These are phyloP conservation scores for Hortiboletus campestris DNA, from an alignment of 768 basidiomycete genomes.

Conservation along the genomic window DNA sequence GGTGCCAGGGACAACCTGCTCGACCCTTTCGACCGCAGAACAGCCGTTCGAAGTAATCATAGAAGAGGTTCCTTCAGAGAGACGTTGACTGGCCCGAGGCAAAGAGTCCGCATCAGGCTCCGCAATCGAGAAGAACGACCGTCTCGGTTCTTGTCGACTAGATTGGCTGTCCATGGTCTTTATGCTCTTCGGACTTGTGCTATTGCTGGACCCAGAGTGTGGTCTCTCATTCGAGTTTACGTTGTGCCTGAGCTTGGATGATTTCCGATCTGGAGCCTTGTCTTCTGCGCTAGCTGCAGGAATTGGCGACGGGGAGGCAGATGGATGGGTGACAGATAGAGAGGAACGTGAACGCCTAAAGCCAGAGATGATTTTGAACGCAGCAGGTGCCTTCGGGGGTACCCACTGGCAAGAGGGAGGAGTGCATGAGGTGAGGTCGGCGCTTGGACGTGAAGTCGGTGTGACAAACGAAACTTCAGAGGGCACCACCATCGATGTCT, in stretches of 20 bases:
- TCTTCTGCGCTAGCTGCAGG: slow-evolving; percentile 25
- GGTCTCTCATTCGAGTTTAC: slow-evolving; percentile 45
- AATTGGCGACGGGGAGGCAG: slow-evolving; percentile 30
- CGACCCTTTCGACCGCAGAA: slow-evolving; percentile 5
- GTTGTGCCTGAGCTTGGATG: slow-evolving; percentile 38
- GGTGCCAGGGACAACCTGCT: slow-evolving; percentile 10
- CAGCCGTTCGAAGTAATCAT: slow-evolving; percentile 11
- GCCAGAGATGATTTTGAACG: slow-evolving; percentile 61
- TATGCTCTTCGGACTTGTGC: slow-evolving; percentile 57
- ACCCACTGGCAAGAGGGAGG: slow-evolving; percentile 19
- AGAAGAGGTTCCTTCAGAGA: slow-evolving; percentile 22
- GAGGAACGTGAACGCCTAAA: slow-evolving; percentile 68
- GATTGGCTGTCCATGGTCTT: slow-evolving; percentile 50
- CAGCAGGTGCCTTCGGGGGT: slow-evolving; percentile 48
- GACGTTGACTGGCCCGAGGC: slow-evolving; percentile 11
- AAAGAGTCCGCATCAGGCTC: slow-evolving; percentile 29
- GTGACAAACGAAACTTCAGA: slow-evolving; percentile 58
- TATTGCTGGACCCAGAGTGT: slow-evolving; percentile 57
- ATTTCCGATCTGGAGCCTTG: slow-evolving; percentile 27
- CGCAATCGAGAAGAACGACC: slow-evolving; percentile 34
- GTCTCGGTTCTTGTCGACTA: slow-evolving; percentile 38
- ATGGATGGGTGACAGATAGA: slow-evolving; percentile 40
- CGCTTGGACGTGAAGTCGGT: slow-evolving; percentile 46
- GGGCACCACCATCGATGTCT: slow-evolving; percentile 40
- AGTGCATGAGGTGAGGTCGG: slow-evolving; percentile 41